Conservation (phyloP, 202 grass and related monocot genomes). For the Sporobolus alterniflorus region DNA sequence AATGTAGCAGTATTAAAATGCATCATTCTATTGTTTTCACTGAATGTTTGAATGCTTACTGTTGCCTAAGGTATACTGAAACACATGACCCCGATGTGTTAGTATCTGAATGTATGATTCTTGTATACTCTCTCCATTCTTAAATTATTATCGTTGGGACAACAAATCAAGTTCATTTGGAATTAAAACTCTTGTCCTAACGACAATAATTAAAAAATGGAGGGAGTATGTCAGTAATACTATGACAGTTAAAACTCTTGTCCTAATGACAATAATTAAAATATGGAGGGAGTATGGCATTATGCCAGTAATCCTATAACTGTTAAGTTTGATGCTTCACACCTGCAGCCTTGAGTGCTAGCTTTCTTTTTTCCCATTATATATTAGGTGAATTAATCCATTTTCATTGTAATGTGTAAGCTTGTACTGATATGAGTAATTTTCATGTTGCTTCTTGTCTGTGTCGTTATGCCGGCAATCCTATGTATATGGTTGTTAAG, state of each 20-base stretch:
- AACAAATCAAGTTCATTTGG: no score
- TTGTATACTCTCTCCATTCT: no score
- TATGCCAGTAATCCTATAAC: background rate
- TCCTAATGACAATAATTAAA: no score
- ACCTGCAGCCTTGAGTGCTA: background rate
- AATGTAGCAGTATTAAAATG: conserved; percentile 19
- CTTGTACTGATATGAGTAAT: no score
- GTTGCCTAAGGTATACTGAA: background rate
- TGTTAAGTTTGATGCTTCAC: background rate
- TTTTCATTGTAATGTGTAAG: background rate
- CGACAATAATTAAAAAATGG: no score
- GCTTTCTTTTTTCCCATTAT: background rate
- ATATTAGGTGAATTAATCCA: background rate
- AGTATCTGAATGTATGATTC: background rate
- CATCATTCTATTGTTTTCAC: background rate
- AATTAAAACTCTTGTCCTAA: no score
- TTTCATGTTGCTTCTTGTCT: background rate
- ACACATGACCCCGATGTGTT: background rate
- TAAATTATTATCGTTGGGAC: no score
- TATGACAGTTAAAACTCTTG: no score
- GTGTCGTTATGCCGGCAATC: no score
- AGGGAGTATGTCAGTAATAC: no score
- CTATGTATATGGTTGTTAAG: no score
- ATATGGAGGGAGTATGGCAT: no score
- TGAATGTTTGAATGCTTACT: background rate